Evolutionary conservation across 208 protist genomes (phyloP).

Genomic region (Acanthamoeba sp.): DNA sequence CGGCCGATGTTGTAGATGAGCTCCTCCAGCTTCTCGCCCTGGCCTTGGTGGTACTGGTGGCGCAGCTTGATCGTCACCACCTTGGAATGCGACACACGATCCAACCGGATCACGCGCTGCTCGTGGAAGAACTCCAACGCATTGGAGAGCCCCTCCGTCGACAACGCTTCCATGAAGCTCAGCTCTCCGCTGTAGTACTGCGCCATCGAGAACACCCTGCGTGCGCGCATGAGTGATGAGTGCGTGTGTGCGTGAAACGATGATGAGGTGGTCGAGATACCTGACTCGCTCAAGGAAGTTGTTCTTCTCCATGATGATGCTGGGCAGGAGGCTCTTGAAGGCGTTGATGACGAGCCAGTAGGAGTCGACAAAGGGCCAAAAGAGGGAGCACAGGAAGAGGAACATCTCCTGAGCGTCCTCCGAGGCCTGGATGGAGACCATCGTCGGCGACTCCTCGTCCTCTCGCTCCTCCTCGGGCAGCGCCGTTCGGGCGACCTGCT

Average conservation of each 20-base stretch:
- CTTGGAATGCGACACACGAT: slow-evolving; percentile 41
- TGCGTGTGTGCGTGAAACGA: not conserved
- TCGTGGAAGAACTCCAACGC: slow-evolving; percentile 46
- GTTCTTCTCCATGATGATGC: slow-evolving; percentile 49
- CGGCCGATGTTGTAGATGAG: slow-evolving; percentile 46
- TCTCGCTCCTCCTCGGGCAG: slow-evolving; percentile 26
- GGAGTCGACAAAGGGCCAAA: slow-evolving; percentile 74
- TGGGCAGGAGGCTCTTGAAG: slow-evolving; percentile 7
- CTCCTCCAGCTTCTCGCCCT: slow-evolving; percentile 52
- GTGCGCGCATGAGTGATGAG: not conserved
- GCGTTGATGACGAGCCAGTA: slow-evolving; percentile 70
- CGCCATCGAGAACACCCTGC: slow-evolving; percentile 5
- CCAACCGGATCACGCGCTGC: slow-evolving; percentile 9
- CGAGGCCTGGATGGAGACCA: slow-evolving; percentile 7
- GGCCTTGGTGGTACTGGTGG: not conserved
- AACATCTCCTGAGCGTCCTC: slow-evolving; percentile 43
- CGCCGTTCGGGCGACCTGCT: not conserved
- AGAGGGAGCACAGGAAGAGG: slow-evolving; percentile 70
- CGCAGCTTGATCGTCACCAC: slow-evolving; percentile 53
- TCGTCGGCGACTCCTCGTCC: not conserved
- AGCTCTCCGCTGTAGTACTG: slow-evolving; percentile 51
- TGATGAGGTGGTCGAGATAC: not conserved
- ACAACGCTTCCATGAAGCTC: slow-evolving; percentile 34
- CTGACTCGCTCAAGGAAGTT: slow-evolving; percentile 18
- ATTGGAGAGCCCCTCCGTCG: slow-evolving; percentile 27